Conservation (phyloP, 1,284 basidiomycete genomes). For the Sanghuangporus weigelae region DNA sequence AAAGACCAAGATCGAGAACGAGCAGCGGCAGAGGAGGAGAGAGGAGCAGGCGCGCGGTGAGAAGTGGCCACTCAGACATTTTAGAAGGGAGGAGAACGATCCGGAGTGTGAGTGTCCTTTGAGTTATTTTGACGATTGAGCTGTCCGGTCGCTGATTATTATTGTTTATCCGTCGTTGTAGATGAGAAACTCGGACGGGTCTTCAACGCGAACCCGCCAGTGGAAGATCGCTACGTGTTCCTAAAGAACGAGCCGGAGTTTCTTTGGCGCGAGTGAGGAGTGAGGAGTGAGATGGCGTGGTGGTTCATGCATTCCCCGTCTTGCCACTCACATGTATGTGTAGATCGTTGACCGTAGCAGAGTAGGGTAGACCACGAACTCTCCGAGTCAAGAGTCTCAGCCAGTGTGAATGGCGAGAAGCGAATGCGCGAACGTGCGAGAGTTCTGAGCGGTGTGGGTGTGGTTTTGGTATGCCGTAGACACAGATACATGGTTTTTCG, state of each 20-base stretch:
- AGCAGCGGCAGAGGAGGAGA: conserved; percentile 84
- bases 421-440: no score
- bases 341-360: no score
- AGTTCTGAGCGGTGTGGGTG: no score
- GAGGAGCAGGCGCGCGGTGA: conserved; percentile 75
- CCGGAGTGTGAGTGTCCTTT: conserved; percentile 55
- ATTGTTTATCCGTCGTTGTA: conserved; percentile 25
- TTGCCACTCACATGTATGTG: no score
- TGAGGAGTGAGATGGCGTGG: no score
- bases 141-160: neutral
- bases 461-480: no score
- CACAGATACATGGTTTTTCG: no score
- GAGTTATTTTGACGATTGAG: neutral
- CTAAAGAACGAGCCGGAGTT: conserved; percentile 40
- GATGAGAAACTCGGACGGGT: conserved; percentile 56
- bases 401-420: no score
- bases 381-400: no score
- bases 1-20: conserved; percentile 94
- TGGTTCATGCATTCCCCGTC: no score
- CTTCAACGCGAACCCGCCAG: conserved; percentile 50
- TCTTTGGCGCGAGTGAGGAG: neutral
- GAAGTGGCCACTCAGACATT: conserved; percentile 76
- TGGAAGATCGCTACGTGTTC: conserved; percentile 66
- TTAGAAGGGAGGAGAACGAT: conserved; percentile 63
- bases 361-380: no score